phyloP scores from a whole-genome alignment of 352 stramenopile genomes.

The Phytophthora parvispora region DNA sequence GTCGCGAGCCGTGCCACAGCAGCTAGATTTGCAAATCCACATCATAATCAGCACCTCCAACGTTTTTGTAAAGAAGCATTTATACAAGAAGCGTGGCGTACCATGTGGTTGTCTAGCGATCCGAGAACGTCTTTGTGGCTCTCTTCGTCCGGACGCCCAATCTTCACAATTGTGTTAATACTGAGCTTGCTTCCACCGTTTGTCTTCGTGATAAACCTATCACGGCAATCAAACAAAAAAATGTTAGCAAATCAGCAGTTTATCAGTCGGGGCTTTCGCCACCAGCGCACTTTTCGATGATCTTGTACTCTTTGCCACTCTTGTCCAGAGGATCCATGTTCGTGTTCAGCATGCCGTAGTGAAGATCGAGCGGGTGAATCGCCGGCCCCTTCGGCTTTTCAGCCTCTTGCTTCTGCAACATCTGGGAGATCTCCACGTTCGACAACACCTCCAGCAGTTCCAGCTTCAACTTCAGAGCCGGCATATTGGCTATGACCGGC shows the following conservation, averaged over 20 bases:
- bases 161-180: conserved; percentile 66
- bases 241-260: background rate
- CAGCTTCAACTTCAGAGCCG: conserved; percentile 68
- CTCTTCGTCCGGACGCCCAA: conserved; percentile 55
- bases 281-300: conserved; percentile 52
- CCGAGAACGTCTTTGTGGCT: conserved; percentile 43
- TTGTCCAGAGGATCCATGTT: conserved; percentile 53
- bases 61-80: background rate
- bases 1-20: conserved; percentile 67
- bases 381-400: conserved; percentile 19
- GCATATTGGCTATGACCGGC: conserved; percentile 60
- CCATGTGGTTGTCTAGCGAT: conserved; percentile 67
- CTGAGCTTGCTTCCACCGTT: conserved; percentile 50
- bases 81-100: conserved; percentile 22
- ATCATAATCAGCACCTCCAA: background rate
- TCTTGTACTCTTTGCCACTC: conserved; percentile 55
- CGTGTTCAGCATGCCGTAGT: conserved; percentile 65
- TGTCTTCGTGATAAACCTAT: conserved; percentile 65
- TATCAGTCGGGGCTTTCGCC: background rate
- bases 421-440: conserved; percentile 74
- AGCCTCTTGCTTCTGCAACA: conserved; percentile 51
- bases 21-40: conserved; percentile 29
- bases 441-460: conserved; percentile 69
- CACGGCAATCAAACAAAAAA: background rate
- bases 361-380: conserved; percentile 56